Conservation (phyloP, 805 yeast species). For the Wickerhamiella sorbophila region DNA sequence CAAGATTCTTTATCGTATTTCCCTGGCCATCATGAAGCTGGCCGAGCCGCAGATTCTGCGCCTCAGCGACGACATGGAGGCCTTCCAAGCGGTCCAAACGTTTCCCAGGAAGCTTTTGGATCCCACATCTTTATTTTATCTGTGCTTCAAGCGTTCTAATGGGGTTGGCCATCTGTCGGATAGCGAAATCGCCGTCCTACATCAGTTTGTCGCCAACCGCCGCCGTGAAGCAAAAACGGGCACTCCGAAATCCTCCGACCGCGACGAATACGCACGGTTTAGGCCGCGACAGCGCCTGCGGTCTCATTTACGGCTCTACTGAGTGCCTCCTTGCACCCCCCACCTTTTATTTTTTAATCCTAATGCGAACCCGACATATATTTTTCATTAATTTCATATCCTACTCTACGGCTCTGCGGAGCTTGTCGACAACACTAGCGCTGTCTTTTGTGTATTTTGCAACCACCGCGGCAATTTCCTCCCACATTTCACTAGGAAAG, state of each 20-base stretch:
- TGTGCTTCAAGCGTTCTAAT: conserved; percentile 59
- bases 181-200: conserved; percentile 64
- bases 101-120: conserved; percentile 42
- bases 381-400: too few relatives aligned
- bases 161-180: conserved; percentile 68
- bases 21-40: conserved; percentile 63
- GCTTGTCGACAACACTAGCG: neutral
- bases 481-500: conserved; percentile 14
- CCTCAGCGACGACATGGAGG: conserved; percentile 36
- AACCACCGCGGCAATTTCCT: conserved; percentile 12
- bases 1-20: conserved; percentile 66
- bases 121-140: conserved; percentile 53
- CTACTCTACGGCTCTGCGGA: neutral
- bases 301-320: conserved; percentile 16
- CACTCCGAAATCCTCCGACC: conserved; percentile 12
- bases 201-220: conserved; percentile 54
- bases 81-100: conserved; percentile 77
- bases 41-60: conserved; percentile 49
- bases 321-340: conserved; percentile 1
- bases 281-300: conserved; percentile 20
- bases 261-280: conserved; percentile 18
- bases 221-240: conserved; percentile 14
- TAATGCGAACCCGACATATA: too few relatives aligned
- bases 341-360: neutral
- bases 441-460: conserved; percentile 10